phyloP scores from a whole-genome alignment of 1,284 basidiomycete species.

The Microstroma glucosiphilum region DNA sequence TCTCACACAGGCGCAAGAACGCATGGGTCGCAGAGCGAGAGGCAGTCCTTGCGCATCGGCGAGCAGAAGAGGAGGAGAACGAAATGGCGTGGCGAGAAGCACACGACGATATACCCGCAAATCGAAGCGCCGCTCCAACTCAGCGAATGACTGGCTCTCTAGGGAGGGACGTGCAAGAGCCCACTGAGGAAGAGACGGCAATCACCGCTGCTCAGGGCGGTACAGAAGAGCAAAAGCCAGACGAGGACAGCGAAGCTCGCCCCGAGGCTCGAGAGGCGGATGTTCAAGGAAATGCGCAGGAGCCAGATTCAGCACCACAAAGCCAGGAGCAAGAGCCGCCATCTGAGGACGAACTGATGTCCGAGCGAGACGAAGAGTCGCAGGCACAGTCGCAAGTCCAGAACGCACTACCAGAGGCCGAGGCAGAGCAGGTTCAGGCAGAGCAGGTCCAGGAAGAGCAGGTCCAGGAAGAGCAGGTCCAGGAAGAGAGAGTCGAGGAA shows the following conservation, averaged over 20 bases:
- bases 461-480: not conserved
- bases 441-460: not conserved
- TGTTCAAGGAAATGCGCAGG: not conserved
- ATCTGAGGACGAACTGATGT: not conserved
- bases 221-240: not conserved
- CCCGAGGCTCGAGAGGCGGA: not conserved
- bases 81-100: not conserved
- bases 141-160: not conserved
- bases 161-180: not conserved
- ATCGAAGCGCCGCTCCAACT: not conserved
- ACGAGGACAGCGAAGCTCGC: not conserved
- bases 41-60: not conserved
- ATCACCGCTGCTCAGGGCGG: not conserved
- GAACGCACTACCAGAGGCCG: not conserved
- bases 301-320: too few species aligned
- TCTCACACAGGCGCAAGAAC: not conserved
- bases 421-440: not conserved
- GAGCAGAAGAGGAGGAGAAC: constrained; percentile 4
- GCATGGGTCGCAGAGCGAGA: not conserved
- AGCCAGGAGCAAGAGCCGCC: not conserved
- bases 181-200: not conserved
- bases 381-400: not conserved
- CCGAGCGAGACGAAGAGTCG: not conserved
- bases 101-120: not conserved
- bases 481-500: not conserved